Evolutionary conservation across 331 rosid species (phyloP).

Genomic region (Cucumis variabilis): DNA sequence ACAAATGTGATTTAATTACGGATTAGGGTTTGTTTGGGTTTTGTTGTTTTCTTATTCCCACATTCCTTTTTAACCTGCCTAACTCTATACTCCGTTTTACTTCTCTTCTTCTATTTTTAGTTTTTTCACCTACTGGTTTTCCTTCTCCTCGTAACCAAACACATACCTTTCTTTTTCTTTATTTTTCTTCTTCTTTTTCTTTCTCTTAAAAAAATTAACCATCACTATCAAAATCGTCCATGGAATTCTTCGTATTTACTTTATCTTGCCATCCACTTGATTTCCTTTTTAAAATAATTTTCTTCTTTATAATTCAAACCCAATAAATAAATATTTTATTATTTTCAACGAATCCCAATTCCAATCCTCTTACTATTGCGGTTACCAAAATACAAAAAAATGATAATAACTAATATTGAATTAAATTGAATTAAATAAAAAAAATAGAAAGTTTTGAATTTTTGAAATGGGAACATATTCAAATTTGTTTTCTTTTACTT

Average conservation of each 20-base stretch:
- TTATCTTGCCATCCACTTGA: background rate
- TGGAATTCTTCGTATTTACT: slow-evolving; percentile 8
- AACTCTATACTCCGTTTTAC: background rate
- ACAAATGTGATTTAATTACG: slow-evolving; percentile 31
- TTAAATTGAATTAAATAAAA: no score
- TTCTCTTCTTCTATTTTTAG: background rate
- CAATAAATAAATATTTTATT: no score
- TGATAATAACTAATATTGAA: no score
- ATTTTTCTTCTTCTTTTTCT: no score
- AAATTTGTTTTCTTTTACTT: no score
- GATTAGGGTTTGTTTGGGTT: slow-evolving; percentile 31
- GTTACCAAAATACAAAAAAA: no score
- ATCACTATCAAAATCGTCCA: background rate
- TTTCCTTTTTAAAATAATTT: background rate
- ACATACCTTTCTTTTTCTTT: background rate
- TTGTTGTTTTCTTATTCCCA: background rate
- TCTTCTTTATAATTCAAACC: no score
- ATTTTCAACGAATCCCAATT: no score
- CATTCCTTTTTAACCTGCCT: background rate
- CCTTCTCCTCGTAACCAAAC: background rate
- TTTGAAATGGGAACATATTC: no score
- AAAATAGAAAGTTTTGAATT: no score
- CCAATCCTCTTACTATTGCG: no score
- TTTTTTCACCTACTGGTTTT: background rate
- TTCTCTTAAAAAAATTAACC: no score